Evolutionary conservation across 1,284 basidiomycete species (phyloP).

Genomic region (Leccinum pachyderme): DNA sequence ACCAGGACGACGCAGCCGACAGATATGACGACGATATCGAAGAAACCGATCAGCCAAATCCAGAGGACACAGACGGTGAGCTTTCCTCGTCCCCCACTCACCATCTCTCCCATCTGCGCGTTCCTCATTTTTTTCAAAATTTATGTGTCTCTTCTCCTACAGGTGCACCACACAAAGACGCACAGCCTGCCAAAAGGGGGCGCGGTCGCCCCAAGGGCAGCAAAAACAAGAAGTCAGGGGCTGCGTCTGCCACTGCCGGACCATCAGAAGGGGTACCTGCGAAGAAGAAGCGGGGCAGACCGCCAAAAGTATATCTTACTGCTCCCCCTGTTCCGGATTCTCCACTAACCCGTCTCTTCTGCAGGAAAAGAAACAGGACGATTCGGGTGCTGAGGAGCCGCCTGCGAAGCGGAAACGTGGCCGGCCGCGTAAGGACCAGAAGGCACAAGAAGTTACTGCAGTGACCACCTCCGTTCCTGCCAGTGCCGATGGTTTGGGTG

Average conservation of each 20-base stretch:
- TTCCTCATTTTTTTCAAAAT: constrained; percentile 17
- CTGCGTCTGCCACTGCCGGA: constrained; percentile 36
- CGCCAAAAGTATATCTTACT: constrained; percentile 60
- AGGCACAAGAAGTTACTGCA: constrained; percentile 37
- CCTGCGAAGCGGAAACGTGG: constrained; percentile 65
- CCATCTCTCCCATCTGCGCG: constrained; percentile 5
- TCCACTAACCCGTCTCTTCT: constrained; percentile 21
- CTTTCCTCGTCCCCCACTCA: constrained; percentile 6
- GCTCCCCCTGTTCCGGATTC: constrained; percentile 28
- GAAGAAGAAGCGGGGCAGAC: constrained; percentile 69
- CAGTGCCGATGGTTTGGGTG: constrained; percentile 40
- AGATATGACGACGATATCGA: constrained; percentile 46
- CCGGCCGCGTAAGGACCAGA: constrained; percentile 66
- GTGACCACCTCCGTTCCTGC: constrained; percentile 36
- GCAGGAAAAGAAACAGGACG: constrained; percentile 56
- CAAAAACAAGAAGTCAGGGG: constrained; percentile 71
- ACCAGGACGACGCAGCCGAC: constrained; percentile 39
- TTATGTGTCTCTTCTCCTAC: constrained; percentile 19
- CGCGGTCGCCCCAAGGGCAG: constrained; percentile 79
- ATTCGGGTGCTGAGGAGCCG: constrained; percentile 46
- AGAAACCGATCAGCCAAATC: constrained; percentile 35
- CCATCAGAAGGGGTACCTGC: constrained; percentile 37
- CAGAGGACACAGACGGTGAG: constrained; percentile 39
- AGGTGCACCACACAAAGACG: constrained; percentile 25
- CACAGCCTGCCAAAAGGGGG: constrained; percentile 57